A percentile compares a stretch with the other conserved stretches of the same genome.
These are phyloP conservation scores for Eimeria tenella DNA, from an alignment of 169 alveolate genomes.

Conservation along the genomic window DNA sequence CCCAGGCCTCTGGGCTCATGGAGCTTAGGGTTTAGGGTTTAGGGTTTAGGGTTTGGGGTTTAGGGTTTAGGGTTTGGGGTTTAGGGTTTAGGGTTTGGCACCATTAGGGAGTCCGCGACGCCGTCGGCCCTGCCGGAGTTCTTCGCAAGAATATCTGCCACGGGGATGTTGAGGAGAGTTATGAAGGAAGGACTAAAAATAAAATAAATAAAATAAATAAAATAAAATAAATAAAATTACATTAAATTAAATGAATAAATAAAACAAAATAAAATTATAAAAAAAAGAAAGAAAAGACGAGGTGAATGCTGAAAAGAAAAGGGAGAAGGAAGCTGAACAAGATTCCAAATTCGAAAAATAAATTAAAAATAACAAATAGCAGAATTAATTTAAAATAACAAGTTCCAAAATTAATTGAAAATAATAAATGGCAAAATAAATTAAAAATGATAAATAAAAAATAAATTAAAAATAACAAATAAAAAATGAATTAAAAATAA, in stretches of 20 bases:
- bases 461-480: too few species aligned
- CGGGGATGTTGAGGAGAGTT: not conserved
- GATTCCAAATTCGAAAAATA: not conserved
- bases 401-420: too few species aligned
- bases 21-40: constrained; percentile 30
- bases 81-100: not conserved
- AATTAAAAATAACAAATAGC: not conserved
- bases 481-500: too few species aligned
- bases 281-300: too few species aligned
- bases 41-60: not conserved
- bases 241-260: not conserved
- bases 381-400: too few species aligned
- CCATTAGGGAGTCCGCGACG: not conserved
- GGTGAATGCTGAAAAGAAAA: too few species aligned
- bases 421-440: too few species aligned
- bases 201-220: not conserved
- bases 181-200: not conserved
- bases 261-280: too few species aligned
- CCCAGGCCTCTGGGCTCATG: too few species aligned
- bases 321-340: too few species aligned
- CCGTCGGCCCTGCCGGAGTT: not conserved
- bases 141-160: not conserved
- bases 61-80: constrained; percentile 25
- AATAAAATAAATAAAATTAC: not conserved
- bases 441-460: too few species aligned